Evolutionary conservation across 1,284 basidiomycete species (phyloP).

Genomic region (Microbotryum silenes-acaulis): DNA sequence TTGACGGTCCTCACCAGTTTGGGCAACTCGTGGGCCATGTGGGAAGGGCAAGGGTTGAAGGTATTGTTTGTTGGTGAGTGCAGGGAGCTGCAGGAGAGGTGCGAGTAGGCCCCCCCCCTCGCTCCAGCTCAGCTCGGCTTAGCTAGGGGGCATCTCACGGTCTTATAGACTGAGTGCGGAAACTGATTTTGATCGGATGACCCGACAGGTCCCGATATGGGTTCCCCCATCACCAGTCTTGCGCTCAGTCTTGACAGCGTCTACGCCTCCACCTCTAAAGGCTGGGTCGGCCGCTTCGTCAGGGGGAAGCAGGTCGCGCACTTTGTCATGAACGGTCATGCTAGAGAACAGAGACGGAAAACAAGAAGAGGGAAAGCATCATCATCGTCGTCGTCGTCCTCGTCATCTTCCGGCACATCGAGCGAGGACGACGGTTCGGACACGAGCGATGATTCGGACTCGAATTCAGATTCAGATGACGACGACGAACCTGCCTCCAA

Average conservation of each 20-base stretch:
- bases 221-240: conserved; percentile 64
- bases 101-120: not conserved
- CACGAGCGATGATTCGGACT: conserved; percentile 1
- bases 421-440: conserved; percentile 11
- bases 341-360: not conserved
- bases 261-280: conserved; percentile 63
- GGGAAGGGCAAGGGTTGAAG: conserved; percentile 90
- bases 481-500: conserved; percentile 4
- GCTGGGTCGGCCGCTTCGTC: conserved; percentile 60
- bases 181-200: not conserved
- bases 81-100: too few species aligned
- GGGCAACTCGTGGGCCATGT: conserved; percentile 87
- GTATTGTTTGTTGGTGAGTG: conserved; percentile 83
- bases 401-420: conserved; percentile 9
- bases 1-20: conserved; percentile 68
- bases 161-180: not conserved
- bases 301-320: conserved; percentile 69
- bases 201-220: conserved; percentile 63
- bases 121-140: not conserved
- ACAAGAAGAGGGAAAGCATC: not conserved
- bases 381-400: not conserved
- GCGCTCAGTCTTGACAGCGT: conserved; percentile 78
- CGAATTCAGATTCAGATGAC: not conserved
- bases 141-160: not conserved
- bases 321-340: conserved; percentile 4